Conservation (phyloP, 2,329 filamentous ascomycete genomes). For the Fusarium dimerum region DNA sequence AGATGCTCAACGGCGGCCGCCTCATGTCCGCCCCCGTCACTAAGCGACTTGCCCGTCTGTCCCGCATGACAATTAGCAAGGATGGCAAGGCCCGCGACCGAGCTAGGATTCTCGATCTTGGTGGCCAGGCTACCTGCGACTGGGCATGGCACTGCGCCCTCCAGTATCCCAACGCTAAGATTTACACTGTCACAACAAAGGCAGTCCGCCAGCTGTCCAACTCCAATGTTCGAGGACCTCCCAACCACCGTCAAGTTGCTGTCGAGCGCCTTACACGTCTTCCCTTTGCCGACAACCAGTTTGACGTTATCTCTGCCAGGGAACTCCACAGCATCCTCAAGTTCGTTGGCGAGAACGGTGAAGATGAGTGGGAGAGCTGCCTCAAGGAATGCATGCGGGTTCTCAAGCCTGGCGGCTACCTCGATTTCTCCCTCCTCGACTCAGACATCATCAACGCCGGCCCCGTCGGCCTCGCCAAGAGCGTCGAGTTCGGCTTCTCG, state of each 20-base stretch:
- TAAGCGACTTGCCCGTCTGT: slow-evolving; percentile 60
- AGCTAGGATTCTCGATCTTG: slow-evolving; percentile 79
- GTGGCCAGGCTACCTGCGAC: slow-evolving; percentile 80
- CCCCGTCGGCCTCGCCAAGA: slow-evolving; percentile 75
- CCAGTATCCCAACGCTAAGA: slow-evolving; percentile 80
- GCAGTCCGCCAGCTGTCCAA: slow-evolving; percentile 69
- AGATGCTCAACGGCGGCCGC: slow-evolving; percentile 63
- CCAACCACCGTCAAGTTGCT: slow-evolving; percentile 82
- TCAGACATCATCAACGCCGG: slow-evolving; percentile 87
- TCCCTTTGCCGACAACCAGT: slow-evolving; percentile 82
- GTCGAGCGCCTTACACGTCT: slow-evolving; percentile 77
- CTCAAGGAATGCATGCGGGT: slow-evolving; percentile 85
- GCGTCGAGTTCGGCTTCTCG: slow-evolving; percentile 88
- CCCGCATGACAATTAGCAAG: slow-evolving; percentile 46
- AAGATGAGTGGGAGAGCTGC: slow-evolving; percentile 87
- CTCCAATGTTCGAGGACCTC: slow-evolving; percentile 75
- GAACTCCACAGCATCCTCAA: slow-evolving; percentile 85
- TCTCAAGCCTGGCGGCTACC: slow-evolving; percentile 87
- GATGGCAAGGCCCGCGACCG: slow-evolving; percentile 51
- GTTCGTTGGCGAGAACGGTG: slow-evolving; percentile 63
- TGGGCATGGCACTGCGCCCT: slow-evolving; percentile 95
- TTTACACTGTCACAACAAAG: slow-evolving; percentile 85
- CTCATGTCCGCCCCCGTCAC: slow-evolving; percentile 65
- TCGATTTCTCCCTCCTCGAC: slow-evolving; percentile 90
- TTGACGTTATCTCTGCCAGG: slow-evolving; percentile 88